Percentiles rank a stretch among this genome's conserved stretches.
These are phyloP conservation scores for Prorocentrum cordatum DNA, from an alignment of 169 alveolate species.

Conservation along the genomic window DNA sequence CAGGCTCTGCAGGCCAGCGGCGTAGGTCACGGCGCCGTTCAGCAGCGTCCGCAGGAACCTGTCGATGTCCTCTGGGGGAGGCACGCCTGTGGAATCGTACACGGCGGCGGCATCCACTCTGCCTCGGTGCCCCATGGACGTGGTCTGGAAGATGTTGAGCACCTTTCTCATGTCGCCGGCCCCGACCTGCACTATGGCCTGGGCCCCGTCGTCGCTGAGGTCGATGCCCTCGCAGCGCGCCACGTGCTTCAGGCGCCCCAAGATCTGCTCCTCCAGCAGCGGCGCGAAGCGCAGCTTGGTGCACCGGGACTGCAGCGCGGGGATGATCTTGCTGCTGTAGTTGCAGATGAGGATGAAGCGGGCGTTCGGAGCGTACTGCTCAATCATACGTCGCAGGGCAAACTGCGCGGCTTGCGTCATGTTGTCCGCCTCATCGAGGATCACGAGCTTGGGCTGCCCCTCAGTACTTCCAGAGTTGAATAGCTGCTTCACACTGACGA, in stretches of 20 bases:
- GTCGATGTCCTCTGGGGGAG: conserved; percentile 31
- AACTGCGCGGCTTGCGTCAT: conserved; percentile 48
- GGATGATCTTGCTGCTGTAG: conserved; percentile 66
- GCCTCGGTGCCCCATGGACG: conserved; percentile 39
- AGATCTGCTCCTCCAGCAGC: conserved; percentile 33
- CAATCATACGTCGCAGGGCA: conserved; percentile 52
- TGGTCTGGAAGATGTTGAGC: conserved; percentile 61
- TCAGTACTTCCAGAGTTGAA: conserved; percentile 1
- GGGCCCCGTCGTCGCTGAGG: conserved; percentile 12
- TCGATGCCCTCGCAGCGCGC: conserved; percentile 23
- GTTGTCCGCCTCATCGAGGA: conserved; percentile 53
- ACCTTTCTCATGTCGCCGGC: not conserved
- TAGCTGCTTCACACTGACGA: conserved; percentile 64
- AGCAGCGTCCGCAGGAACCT: conserved; percentile 23
- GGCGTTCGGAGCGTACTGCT: conserved; percentile 55
- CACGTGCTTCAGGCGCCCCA: conserved; percentile 39
- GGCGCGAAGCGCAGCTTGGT: conserved; percentile 64
- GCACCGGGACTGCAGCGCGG: conserved; percentile 54
- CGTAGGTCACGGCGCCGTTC: conserved; percentile 42
- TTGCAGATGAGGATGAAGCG: conserved; percentile 51
- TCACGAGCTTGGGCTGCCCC: conserved; percentile 49
- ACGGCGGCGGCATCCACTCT: conserved; percentile 51
- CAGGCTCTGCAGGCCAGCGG: not conserved
- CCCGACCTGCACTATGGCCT: conserved; percentile 21
- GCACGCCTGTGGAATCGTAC: conserved; percentile 46